Evolutionary conservation across 179 eudicot genomes (phyloP).

Genomic region (Beta lomatogona): DNA sequence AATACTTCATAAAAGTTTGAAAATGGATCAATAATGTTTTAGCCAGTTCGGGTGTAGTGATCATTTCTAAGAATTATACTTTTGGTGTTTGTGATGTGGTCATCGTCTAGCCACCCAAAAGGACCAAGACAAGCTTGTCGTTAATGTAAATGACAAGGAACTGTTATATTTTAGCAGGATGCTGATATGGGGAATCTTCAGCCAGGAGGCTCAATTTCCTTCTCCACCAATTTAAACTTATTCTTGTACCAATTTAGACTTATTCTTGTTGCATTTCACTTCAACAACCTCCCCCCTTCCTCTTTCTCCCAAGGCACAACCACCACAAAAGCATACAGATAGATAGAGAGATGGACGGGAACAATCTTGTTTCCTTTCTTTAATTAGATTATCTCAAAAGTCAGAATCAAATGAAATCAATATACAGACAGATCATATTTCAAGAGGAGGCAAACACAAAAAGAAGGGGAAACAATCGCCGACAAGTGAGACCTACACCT

Average conservation of each 20-base stretch:
- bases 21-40: not conserved
- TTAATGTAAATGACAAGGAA: not conserved
- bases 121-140: not conserved
- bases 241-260: too few relatives aligned
- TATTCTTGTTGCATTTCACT: not conserved
- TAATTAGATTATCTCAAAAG: not conserved
- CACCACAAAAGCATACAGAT: not conserved
- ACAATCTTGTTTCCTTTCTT: not conserved
- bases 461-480: not conserved
- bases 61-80: not conserved
- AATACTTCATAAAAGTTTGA: not conserved
- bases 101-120: not conserved
- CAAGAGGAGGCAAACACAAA: not conserved
- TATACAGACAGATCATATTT: not conserved
- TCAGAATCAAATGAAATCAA: not conserved
- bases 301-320: not conserved
- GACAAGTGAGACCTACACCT: not conserved
- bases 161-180: not conserved
- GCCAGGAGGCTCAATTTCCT: not conserved
- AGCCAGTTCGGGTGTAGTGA: not conserved
- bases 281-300: not conserved
- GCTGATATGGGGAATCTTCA: not conserved
- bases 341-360: not conserved
- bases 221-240: not conserved
- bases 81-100: not conserved